Evolutionary conservation across 225 moss, liverwort and hornwort species (phyloP).

Genomic region (Sphagnum tenellum): DNA sequence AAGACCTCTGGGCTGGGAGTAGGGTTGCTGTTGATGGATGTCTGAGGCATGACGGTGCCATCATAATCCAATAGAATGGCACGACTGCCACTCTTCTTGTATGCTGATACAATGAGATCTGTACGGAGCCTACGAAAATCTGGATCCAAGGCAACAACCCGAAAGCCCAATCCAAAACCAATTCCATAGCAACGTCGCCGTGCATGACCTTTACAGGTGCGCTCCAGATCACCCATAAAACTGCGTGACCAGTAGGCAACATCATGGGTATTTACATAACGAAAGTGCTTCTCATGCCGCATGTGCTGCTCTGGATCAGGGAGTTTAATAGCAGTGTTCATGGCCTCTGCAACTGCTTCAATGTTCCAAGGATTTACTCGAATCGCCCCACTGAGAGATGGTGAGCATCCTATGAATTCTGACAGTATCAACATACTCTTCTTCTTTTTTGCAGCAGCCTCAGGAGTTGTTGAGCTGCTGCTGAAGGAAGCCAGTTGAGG

Average conservation of each 20-base stretch:
- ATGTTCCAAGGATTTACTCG: slow-evolving; percentile 99
- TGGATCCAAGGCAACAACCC: slow-evolving; percentile 46
- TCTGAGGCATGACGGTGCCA: slow-evolving; percentile 43
- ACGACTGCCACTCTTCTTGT: slow-evolving; percentile 39
- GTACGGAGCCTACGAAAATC: slow-evolving; percentile 45
- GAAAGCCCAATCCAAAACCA: slow-evolving; percentile 47
- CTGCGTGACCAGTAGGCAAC: slow-evolving; percentile 89
- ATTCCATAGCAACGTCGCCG: slow-evolving; percentile 38
- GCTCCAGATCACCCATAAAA: slow-evolving; percentile 49
- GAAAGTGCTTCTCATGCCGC: slow-evolving; percentile 96
- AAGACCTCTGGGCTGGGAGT: slow-evolving; percentile 35
- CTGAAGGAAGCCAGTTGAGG: slow-evolving; percentile 17
- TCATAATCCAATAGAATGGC: slow-evolving; percentile 49
- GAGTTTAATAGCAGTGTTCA: slow-evolving; percentile 88
- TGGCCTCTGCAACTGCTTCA: slow-evolving; percentile 87
- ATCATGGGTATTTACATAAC: slow-evolving; percentile 81
- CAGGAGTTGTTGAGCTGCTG: slow-evolving; percentile 3
- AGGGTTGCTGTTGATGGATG: slow-evolving; percentile 11
- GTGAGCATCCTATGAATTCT: slow-evolving; percentile 97
- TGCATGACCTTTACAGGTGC: slow-evolving; percentile 38
- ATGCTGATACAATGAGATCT: slow-evolving; percentile 46
- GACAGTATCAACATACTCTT: slow-evolving; percentile 98
- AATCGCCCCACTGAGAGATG: slow-evolving; percentile 97
- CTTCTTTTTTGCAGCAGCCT: slow-evolving; percentile 36
- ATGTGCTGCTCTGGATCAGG: slow-evolving; percentile 80